Evolutionary conservation across 2,329 filamentous ascomycete genomes (phyloP), one percentile per base, ranked within the genome.

Genomic region (Curvularia hawaiiensis): DNA sequence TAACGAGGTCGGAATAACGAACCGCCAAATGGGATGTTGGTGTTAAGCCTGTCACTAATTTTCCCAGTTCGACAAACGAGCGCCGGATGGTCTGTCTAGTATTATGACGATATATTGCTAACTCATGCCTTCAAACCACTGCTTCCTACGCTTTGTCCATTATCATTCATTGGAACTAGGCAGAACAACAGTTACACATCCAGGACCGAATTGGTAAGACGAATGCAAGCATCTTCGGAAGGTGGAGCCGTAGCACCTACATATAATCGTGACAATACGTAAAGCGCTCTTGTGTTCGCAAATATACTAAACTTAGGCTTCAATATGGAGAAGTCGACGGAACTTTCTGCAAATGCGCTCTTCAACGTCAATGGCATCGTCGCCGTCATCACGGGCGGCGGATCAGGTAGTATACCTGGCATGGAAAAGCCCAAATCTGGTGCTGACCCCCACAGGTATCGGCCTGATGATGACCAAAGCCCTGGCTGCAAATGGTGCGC

Each of bases 341-440:
- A 58, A 24, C 35, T 66, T n/a, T 54, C 50, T 40, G 63, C 58
- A n/a, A 40, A 20, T 8, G 38, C 52, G 11, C 60, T 68, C 40
- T 68, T 68, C 63, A 60, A 55, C 18, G 64, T 66, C 44, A 58
- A 65, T 9, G 59, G 62, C 18, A 44, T 69, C 1, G 59, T 69
- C 4, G 64, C 63, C 11, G 66, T 69, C 10, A 56, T 69, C 30
- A 68, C 66, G 6, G 66, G 66, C 40, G 66, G 65, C 14, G 66
- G 65, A 44, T 60, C 59, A 16, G 65, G 64, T 66, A 62, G 10
- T 28, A 30, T 18, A 39, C 3, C 30, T 30, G 24, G 11, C 12
- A 16, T 28, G 11, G 20, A 22, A 3, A 33, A 20, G 4, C 9
- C 24, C 18, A 12, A 33, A 41, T 20, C 30, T 5, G 14, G 3